Percentiles rank a stretch among this genome's conserved stretches.
These are phyloP conservation scores for Scedosporium aurantiacum DNA, from an alignment of 2,329 filamentous ascomycete genomes.

Conservation along the genomic window DNA sequence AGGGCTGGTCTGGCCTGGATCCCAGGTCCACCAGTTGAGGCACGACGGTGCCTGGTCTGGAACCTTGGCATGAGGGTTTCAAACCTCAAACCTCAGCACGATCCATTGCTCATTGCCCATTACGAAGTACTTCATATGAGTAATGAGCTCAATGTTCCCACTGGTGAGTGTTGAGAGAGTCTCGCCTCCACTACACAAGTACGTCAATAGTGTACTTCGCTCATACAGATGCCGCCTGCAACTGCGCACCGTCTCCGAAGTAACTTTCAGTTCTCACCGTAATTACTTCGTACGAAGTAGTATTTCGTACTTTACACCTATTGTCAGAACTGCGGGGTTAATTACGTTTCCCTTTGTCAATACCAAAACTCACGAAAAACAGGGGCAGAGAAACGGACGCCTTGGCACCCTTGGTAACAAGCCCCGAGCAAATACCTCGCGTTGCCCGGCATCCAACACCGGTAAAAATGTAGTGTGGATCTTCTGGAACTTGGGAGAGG, in stretches of 20 bases:
- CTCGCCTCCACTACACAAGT: too few species aligned
- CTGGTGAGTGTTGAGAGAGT: too few species aligned
- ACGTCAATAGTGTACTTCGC: too few species aligned
- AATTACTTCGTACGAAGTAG: not conserved
- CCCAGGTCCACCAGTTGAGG: too few species aligned
- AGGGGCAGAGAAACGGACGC: not conserved
- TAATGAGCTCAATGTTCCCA: too few species aligned
- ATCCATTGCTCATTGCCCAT: too few species aligned
- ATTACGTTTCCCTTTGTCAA: constrained; percentile 1
- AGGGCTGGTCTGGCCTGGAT: not conserved
- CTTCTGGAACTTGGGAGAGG: not conserved
- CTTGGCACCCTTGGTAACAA: not conserved
- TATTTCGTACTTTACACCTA: not conserved
- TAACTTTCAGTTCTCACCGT: not conserved
- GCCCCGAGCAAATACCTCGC: not conserved
- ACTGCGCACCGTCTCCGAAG: too few species aligned
- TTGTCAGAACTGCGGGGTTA: not conserved
- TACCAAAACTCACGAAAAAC: not conserved
- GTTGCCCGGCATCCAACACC: not conserved
- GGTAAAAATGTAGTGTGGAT: not conserved
- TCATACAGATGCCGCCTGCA: too few species aligned
- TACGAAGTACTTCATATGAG: too few species aligned
- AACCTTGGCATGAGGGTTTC: too few species aligned
- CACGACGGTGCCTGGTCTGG: too few species aligned
- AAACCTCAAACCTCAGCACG: too few species aligned